Base-by-base conservation (phyloP, 2,329 filamentous ascomycete genomes). In the Diplodia scrobiculata region DNA sequence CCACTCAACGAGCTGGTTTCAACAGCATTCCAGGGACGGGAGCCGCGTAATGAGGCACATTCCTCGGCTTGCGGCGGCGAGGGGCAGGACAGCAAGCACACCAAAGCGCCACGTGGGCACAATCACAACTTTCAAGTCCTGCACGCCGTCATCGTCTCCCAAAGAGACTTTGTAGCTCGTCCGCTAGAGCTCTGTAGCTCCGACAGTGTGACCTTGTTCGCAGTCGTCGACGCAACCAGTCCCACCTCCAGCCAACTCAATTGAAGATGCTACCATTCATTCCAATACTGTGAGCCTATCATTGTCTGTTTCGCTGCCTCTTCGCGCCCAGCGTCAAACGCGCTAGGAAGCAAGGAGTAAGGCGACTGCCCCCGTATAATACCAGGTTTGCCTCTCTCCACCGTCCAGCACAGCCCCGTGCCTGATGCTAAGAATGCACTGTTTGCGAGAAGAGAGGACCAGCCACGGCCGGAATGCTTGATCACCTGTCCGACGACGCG, bases 331-430 rank as follows among this genome's bases (percentile, higher is more conserved):
- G 51, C 29, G 54, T 36, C 63, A 48, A 29, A 25, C 19, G 13
- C 25, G 11, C 63, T 47, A 34, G 11, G 41, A 65, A 65, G 63
- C 51, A 65, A 65, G 63, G 63, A 38, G 63, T 32, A 55, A 36
- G 51, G 63, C 21, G 11, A 17, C 25, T 10, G 17, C 47, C 17
- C 47, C n/a, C 47, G 38, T 63, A 51, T 63, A 63, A 51, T 50
- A 63, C 60, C 60, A 63, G 60, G 47, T 41, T 11, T 38, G n/a
- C 47, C 41, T 58, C n/a, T 27, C 5, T 58, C 38, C n/a, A 41
- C 13, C 25, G 3, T 25, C 19, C 29, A 19, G 14, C n/a, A 19
- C 29, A 13, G 53, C 19, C 19, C 55, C 55, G 55, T 48, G 47
- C 41, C 55, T 19, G 17, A 32, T 48, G 55, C 41, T 60, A 48